Evolutionary conservation across 129 eudicot species (phyloP).

Genomic region (Chrysanthemum makinoi): DNA sequence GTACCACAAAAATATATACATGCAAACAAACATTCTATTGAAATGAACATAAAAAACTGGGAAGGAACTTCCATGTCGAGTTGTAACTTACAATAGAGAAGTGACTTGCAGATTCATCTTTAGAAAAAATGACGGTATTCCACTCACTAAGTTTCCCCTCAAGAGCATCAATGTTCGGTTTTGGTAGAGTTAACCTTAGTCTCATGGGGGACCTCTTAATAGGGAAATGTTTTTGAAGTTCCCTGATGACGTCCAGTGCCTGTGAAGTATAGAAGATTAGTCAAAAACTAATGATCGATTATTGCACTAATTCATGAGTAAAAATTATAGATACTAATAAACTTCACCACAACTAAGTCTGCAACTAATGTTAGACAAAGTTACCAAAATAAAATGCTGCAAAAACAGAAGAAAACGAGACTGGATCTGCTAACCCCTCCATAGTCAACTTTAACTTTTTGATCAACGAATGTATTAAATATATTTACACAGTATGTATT

Average conservation of each 20-base stretch:
- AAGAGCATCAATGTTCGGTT: slow-evolving; percentile 44
- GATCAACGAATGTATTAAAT: too few relatives aligned
- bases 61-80: not conserved
- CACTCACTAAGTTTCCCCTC: slow-evolving; percentile 65
- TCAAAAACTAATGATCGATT: slow-evolving; percentile 7
- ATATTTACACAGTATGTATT: too few relatives aligned
- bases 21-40: not conserved
- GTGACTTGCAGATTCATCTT: slow-evolving; percentile 82
- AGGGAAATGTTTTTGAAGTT: slow-evolving; percentile 85
- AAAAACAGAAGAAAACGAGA: not conserved
- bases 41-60: too few relatives aligned
- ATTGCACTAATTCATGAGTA: not conserved
- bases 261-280: slow-evolving; percentile 28
- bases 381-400: slow-evolving; percentile 5
- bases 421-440: not conserved
- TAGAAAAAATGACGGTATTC: slow-evolving; percentile 56
- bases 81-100: slow-evolving; percentile 60
- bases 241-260: slow-evolving; percentile 97
- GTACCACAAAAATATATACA: not conserved
- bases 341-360: not conserved
- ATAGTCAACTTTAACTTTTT: too few relatives aligned
- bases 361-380: not conserved
- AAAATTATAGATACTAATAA: not conserved
- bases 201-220: slow-evolving; percentile 94
- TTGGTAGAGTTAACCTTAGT: slow-evolving; percentile 53